A percentile compares a stretch with the other conserved stretches of the same genome.
Evolutionary conservation across 2,329 filamentous ascomycete species (phyloP).

Genomic region (Chaetomium globosum): DNA sequence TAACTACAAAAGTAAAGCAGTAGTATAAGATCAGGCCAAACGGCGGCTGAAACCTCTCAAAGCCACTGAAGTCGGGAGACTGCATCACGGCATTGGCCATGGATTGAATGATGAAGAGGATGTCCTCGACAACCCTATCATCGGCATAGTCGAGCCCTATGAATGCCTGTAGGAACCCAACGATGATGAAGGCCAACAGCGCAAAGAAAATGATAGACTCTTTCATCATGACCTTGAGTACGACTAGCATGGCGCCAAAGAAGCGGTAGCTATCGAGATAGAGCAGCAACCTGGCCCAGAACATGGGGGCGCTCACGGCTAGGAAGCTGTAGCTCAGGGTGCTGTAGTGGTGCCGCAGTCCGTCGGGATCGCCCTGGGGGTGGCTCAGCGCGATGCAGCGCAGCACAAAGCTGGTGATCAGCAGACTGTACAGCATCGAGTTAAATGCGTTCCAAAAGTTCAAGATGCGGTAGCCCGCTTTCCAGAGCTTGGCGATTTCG

Average conservation of each 20-base stretch:
- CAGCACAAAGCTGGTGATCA: slow-evolving; percentile 76
- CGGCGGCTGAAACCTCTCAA: slow-evolving; percentile 86
- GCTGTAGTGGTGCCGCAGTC: slow-evolving; percentile 67
- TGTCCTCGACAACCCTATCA: slow-evolving; percentile 67
- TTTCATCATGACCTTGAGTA: slow-evolving; percentile 93
- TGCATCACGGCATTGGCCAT: slow-evolving; percentile 93
- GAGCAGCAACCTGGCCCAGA: slow-evolving; percentile 89
- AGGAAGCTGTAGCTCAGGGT: slow-evolving; percentile 89
- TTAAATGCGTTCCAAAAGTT: slow-evolving; percentile 99
- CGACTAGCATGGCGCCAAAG: slow-evolving; percentile 97
- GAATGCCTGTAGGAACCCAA: slow-evolving; percentile 91
- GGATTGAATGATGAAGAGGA: slow-evolving; percentile 72
- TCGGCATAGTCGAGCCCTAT: slow-evolving; percentile 87
- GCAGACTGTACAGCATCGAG: slow-evolving; percentile 73
- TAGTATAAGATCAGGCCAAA: slow-evolving; percentile 97
- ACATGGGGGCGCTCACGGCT: slow-evolving; percentile 91
- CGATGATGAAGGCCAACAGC: slow-evolving; percentile 77
- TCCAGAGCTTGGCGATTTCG: slow-evolving; percentile 86
- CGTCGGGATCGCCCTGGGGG: slow-evolving; percentile 48
- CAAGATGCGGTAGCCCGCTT: slow-evolving; percentile 87
- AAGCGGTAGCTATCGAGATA: slow-evolving; percentile 94
- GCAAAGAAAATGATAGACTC: slow-evolving; percentile 96
- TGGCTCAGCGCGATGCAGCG: slow-evolving; percentile 78
- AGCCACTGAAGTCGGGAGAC: slow-evolving; percentile 83
- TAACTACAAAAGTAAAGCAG: slow-evolving; percentile 95